Base-by-base conservation (phyloP, 768 basidiomycete species). In the Lactarius hatsudake region DNA sequence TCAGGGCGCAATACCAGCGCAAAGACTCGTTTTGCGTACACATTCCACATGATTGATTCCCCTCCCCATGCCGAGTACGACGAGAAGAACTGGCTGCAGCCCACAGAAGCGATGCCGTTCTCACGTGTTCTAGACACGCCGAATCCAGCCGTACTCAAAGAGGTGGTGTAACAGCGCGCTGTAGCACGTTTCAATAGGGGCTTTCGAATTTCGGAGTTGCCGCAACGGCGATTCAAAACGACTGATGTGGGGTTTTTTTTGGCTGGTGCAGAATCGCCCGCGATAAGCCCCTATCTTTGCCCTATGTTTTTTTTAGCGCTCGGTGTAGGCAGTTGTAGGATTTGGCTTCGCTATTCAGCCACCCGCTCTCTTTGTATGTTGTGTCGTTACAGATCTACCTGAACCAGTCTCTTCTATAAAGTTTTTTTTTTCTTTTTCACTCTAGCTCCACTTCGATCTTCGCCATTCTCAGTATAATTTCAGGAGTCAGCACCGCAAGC, bases 61-160 rank as follows among this genome's bases (percentile, higher is more conserved):
- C 83, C 83, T 48, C 88, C 86, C 28, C 78, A 83, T 72, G 90
- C 87, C 8, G 77, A 74, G 48, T 97, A 96, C 65, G 96, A 98
- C 68, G 83, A 86, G 73, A 93, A 92, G 84, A 98, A 97, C 74
- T 97, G 96, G 96, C 79, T 98, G 65, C 96, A 98, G 75, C 94
- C 96, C 1, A 94, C 94, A 3, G 69, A 79, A 12, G 84, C 81
- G 15, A 89, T 92, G 89, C 93, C 95, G 1, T 97, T 98, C 78
- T 83, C 87, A 30, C 82, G 77, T 69, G 78, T 91, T 30, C 73
- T 91, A 8, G 76, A 78, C 43, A 64, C 62, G 2, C 77, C 76
- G 38, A 76, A 75, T 62, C 55, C 67, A 1, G 69, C 62, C 17
- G 65, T 73, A 3, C 66, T 73, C 20, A 56, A 64, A 5, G 64